Evolutionary conservation across 1,139 yeast genomes (phyloP).

Genomic region (Debaryomyces subglobosus): DNA sequence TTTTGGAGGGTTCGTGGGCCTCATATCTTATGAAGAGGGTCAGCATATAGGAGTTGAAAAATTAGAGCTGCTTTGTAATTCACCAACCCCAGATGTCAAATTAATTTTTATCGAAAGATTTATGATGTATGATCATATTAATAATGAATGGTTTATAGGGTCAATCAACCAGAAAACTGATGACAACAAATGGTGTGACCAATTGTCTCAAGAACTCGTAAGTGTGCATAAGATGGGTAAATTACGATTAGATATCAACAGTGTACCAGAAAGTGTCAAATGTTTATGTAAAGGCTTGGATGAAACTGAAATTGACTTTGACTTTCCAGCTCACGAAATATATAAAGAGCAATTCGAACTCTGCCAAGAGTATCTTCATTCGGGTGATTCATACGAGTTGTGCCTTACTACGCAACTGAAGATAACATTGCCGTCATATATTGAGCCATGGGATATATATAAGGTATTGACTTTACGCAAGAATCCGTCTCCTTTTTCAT

Average conservation of each 20-base stretch:
- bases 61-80: constrained; percentile 32
- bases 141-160: constrained; percentile 55
- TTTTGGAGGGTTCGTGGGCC: constrained; percentile 86
- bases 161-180: constrained; percentile 45
- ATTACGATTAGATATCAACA: constrained; percentile 19
- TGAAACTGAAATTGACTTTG: constrained; percentile 34
- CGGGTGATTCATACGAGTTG: constrained; percentile 93
- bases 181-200: constrained; percentile 37
- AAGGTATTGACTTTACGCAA: constrained; percentile 61
- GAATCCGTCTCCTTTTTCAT: constrained; percentile 94
- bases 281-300: constrained; percentile 26
- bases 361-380: constrained; percentile 70
- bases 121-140: constrained; percentile 55
- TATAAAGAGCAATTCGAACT: constrained; percentile 59
- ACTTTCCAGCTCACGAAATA: constrained; percentile 54
- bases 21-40: constrained; percentile 86
- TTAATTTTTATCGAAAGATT: constrained; percentile 72
- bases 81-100: constrained; percentile 68
- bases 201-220: constrained; percentile 17
- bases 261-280: constrained; percentile 32
- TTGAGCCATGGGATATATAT: constrained; percentile 79
- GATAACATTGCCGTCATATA: constrained; percentile 48
- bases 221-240: constrained; percentile 6
- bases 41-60: constrained; percentile 42
- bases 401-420: constrained; percentile 84